Percentiles rank a stretch among this genome's conserved stretches.
These are phyloP conservation scores for Psidium guajava DNA, from an alignment of 345 rosid genomes.

Conservation along the genomic window DNA sequence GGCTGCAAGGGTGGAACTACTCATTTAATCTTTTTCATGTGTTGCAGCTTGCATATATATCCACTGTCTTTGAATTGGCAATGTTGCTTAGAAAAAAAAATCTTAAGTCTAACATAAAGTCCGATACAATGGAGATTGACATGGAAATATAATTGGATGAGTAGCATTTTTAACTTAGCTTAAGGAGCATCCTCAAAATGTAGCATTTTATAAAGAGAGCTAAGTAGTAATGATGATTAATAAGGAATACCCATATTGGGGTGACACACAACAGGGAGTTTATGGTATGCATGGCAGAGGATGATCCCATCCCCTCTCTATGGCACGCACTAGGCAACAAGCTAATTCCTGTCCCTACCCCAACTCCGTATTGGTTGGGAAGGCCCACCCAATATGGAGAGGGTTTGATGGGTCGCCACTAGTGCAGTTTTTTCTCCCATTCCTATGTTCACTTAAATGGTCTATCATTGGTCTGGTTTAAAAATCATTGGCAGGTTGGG, in stretches of 20 bases:
- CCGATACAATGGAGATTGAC: not conserved
- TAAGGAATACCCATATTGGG: not conserved
- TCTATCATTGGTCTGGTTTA: not conserved
- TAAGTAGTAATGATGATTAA: not conserved
- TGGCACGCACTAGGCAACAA: not conserved
- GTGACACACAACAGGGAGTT: not conserved
- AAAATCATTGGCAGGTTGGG: not conserved
- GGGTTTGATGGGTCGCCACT: not conserved
- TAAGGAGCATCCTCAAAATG: not conserved
- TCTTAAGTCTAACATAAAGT: not conserved
- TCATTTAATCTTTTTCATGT: not conserved
- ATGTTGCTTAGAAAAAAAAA: not conserved
- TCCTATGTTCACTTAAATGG: not conserved
- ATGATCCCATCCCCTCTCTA: not conserved
- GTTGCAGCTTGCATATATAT: not conserved
- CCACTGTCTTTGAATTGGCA: not conserved
- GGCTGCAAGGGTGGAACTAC: not conserved
- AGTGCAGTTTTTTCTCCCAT: not conserved
- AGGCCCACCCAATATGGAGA: not conserved
- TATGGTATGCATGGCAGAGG: not conserved
- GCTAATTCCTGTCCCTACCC: not conserved
- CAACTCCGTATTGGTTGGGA: not conserved
- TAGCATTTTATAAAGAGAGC: not conserved
- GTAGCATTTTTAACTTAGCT: not conserved
- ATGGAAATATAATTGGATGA: not conserved